Conservation (phyloP, 2,329 filamentous ascomycete species). For the Ophiocordyceps unilateralis region DNA sequence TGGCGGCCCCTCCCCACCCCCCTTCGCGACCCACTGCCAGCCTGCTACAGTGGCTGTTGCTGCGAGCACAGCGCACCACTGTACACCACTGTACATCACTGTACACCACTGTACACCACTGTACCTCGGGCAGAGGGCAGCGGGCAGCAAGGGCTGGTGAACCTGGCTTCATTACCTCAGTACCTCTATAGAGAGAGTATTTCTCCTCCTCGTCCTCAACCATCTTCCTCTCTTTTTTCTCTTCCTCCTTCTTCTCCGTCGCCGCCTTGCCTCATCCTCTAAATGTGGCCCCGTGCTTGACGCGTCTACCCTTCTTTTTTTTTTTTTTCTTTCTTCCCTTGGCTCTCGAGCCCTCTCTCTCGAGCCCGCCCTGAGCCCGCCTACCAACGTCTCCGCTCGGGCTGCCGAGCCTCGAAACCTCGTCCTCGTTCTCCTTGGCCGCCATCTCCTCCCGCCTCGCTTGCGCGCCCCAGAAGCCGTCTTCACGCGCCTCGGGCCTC, state of each 20-base stretch:
- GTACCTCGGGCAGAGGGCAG: no score
- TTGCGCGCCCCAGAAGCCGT: background rate
- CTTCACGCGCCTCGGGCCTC: background rate
- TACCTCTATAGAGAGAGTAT: no score
- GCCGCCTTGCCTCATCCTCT: background rate
- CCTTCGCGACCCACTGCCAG: background rate
- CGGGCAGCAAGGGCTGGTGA: background rate
- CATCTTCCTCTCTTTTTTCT: background rate
- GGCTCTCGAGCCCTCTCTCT: no score
- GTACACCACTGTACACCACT: no score
- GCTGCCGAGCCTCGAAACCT: background rate
- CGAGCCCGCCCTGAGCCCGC: background rate
- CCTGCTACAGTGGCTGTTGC: no score
- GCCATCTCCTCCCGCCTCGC: background rate
- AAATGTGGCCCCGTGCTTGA: background rate
- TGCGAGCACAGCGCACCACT: no score
- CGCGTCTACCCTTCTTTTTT: no score
- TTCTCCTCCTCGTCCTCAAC: background rate
- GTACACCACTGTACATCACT: no score
- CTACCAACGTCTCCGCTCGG: background rate
- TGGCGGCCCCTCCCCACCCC: no score
- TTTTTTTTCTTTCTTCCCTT: background rate
- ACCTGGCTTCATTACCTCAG: background rate
- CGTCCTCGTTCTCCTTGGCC: background rate
- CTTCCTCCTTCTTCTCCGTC: background rate